A percentile compares a stretch with the other conserved stretches of the same genome.
Evolutionary conservation across 1,284 basidiomycete species (phyloP).

Genomic region (Thecaphora thlaspeos): DNA sequence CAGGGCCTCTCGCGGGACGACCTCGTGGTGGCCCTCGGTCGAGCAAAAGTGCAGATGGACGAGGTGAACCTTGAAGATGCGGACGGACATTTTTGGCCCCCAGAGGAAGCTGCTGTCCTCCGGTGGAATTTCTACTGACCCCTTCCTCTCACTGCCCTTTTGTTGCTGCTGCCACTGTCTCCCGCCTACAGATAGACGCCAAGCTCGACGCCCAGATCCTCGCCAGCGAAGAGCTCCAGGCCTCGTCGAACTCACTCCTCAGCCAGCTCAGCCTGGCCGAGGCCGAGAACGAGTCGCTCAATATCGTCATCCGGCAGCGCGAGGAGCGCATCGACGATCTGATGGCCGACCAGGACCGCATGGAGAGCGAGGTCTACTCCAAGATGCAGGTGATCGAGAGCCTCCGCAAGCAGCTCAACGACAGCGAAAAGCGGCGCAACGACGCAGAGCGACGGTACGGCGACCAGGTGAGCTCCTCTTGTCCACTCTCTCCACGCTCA

Average conservation of each 20-base stretch:
- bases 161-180: neutral
- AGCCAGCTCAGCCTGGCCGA: conserved; percentile 24
- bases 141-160: neutral
- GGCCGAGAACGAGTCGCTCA: conserved; percentile 18
- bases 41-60: conserved; percentile 51
- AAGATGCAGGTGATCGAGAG: conserved; percentile 39
- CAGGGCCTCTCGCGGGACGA: conserved; percentile 35
- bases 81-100: too few relatives aligned
- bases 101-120: too few relatives aligned
- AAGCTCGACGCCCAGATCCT: conserved; percentile 28
- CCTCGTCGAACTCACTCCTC: conserved; percentile 11
- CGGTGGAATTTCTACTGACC: too few relatives aligned
- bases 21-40: conserved; percentile 38
- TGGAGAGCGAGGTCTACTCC: conserved; percentile 42
- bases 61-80: conserved; percentile 4
- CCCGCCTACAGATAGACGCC: conserved; percentile 24
- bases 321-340: conserved; percentile 48
- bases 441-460: conserved; percentile 41
- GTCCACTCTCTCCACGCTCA: too few relatives aligned
- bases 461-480: conserved; percentile 20
- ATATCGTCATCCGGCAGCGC: conserved; percentile 27
- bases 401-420: conserved; percentile 37
- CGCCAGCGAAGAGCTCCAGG: conserved; percentile 35
- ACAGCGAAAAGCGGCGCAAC: conserved; percentile 29
- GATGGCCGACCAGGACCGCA: conserved; percentile 42